phyloP scores from a whole-genome alignment of 2,329 filamentous ascomycete species.

The Blastomyces gilchristii region DNA sequence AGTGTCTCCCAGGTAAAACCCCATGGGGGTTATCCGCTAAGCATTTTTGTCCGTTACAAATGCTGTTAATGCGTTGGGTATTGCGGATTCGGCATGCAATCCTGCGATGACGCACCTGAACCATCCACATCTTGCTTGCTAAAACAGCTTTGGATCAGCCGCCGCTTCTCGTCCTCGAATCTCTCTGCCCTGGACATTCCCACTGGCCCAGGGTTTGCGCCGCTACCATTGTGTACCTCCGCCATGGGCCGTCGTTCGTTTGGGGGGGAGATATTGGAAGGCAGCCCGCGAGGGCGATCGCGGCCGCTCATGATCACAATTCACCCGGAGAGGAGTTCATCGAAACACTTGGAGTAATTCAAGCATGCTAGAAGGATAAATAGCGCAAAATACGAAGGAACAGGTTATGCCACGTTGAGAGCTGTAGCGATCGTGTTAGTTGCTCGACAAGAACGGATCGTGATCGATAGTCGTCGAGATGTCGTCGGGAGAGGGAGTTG shows the following conservation, averaged over 20 bases:
- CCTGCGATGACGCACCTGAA: constrained; percentile 51
- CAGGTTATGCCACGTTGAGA: background rate
- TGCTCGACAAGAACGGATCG: background rate
- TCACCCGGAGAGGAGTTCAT: constrained; percentile 11
- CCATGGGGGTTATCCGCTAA: background rate
- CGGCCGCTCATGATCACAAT: constrained; percentile 28
- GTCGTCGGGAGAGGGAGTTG: background rate
- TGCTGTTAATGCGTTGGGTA: background rate
- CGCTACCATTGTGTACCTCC: constrained; percentile 27
- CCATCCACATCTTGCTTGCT: constrained; percentile 79
- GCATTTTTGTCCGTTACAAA: background rate
- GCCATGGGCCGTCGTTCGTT: constrained; percentile 25
- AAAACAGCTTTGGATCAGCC: constrained; percentile 93
- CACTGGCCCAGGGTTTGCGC: constrained; percentile 21
- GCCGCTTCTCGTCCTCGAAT: constrained; percentile 92
- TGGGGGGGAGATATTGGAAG: constrained; percentile 22
- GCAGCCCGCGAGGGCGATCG: constrained; percentile 28
- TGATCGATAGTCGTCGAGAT: background rate
- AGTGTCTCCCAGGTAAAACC: background rate
- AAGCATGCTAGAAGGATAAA: background rate
- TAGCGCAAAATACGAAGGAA: background rate
- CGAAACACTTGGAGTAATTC: constrained; percentile 1
- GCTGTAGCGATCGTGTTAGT: background rate
- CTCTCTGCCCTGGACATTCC: constrained; percentile 55
- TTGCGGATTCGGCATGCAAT: background rate